phyloP scores from a whole-genome alignment of 768 basidiomycete species.

The Asterophora lycoperdoides region DNA sequence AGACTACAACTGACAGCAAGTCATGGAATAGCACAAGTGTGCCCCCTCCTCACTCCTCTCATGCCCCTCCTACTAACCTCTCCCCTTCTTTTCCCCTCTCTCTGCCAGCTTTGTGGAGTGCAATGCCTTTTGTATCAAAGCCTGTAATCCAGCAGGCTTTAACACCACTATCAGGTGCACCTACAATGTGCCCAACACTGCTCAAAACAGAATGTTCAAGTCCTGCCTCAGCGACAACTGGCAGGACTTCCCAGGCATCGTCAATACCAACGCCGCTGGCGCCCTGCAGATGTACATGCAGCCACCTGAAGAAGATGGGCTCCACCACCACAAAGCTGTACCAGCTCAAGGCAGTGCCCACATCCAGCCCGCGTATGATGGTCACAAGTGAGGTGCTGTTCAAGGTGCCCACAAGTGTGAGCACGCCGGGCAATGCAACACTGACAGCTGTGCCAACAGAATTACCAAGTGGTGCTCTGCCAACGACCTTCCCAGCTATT shows the following conservation, averaged over 20 bases:
- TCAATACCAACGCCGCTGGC: conserved; percentile 33
- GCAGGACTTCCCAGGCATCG: conserved; percentile 27
- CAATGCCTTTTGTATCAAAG: conserved; percentile 51
- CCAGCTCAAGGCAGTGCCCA: conserved; percentile 32
- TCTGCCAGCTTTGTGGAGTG: conserved; percentile 51
- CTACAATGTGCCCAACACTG: conserved; percentile 58
- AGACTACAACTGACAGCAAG: conserved; percentile 37
- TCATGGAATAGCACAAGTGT: conserved; percentile 57
- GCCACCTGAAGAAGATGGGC: conserved; percentile 34
- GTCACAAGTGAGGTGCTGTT: conserved; percentile 29
- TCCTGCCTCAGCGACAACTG: conserved; percentile 48
- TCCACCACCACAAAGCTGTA: conserved; percentile 37
- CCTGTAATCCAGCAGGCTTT: conserved; percentile 47
- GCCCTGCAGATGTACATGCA: conserved; percentile 35
- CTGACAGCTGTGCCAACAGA: not conserved
- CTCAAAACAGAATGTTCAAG: conserved; percentile 46
- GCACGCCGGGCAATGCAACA: conserved; percentile 4
- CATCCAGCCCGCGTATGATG: conserved; percentile 32
- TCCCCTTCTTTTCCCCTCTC: conserved; percentile 9
- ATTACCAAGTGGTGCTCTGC: conserved; percentile 1
- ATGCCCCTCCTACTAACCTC: too few species aligned
- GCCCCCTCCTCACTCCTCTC: conserved; percentile 14
- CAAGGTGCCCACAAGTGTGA: conserved; percentile 18
- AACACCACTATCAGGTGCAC: conserved; percentile 56
- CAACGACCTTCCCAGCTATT: too few species aligned